Percentiles rank a stretch among this genome's conserved stretches.
Evolutionary conservation across 2,329 filamentous ascomycete genomes (phyloP).

Genomic region (Pleoardoris graminearum): DNA sequence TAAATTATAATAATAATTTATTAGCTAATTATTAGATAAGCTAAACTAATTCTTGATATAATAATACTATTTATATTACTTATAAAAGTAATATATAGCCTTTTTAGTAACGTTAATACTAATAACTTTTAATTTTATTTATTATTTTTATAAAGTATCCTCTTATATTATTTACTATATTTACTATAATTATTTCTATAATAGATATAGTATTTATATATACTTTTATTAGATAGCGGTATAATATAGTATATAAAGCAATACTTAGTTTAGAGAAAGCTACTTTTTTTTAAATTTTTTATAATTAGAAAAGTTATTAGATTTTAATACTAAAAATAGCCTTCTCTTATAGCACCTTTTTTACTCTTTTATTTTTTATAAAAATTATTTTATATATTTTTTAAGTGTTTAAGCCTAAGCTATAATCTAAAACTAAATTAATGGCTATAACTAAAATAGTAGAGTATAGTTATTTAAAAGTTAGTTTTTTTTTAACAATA

Average conservation of each 20-base stretch:
- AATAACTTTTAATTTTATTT: too few species aligned
- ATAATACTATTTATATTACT: constrained; percentile 9
- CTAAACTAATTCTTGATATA: constrained; percentile 12
- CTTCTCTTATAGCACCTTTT: background rate
- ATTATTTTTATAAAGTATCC: too few species aligned
- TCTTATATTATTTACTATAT: background rate
- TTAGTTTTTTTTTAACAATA: constrained; percentile 8
- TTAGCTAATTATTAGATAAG: constrained; percentile 10
- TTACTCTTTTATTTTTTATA: background rate
- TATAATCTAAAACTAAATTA: constrained; percentile 8
- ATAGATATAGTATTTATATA: background rate
- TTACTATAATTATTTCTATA: background rate
- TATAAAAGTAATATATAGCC: constrained; percentile 9
- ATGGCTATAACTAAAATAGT: constrained; percentile 5
- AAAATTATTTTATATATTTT: background rate
- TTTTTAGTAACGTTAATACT: background rate
- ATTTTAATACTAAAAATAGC: background rate
- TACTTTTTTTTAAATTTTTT: background rate
- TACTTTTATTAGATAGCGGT: background rate
- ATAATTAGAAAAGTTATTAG: background rate
- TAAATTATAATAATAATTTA: constrained; percentile 7
- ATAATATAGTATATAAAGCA: background rate
- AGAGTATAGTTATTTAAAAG: constrained; percentile 7
- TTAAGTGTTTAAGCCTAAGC: background rate
- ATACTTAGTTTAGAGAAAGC: background rate